Base-by-base conservation (phyloP, 73 alveolate species). In the Tetrahymena malaccensis region DNA sequence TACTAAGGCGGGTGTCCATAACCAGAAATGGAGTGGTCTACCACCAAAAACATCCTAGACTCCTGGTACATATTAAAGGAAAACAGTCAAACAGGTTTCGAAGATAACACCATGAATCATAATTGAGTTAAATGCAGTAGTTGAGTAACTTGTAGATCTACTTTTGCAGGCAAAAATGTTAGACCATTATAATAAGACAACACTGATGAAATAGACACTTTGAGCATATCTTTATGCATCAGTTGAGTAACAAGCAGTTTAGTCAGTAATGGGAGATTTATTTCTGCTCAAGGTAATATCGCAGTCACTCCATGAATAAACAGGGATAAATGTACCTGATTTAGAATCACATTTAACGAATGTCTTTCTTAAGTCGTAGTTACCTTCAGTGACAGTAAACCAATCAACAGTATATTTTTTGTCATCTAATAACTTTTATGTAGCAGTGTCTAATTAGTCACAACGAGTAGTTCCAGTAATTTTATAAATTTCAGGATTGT, bases 1-100 rank as follows among this genome's bases (percentile, higher is more conserved):
- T 17, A 98, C 97, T 95, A 98, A 85, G 44, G 99, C 97, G 10
- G 98, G 98, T 22, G 96, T 94, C 56, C 96, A 96, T 93, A 96
- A 96, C 25, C 97, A 95, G 43, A 94, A 85, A 34, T 96, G 96
- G 44, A 98, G 84, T 15, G 97, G 95, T 95, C 97, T 95, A 34
- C 95, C 97, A 89, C 97, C 97, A 55, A 95, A 95, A 44, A 93
- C 55, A 17, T 83, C 93, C 55, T 95, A 85, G 22, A 95, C 97
- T 15, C 97, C 97, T 34, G 97, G 97, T 17, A 95, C 55, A n/a
- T 95, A 95, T 25, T 85, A 94, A 21, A 95, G 93, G 97, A 50
- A 89, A 38, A 85, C 21, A 35, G 94, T 85, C 17, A 95, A 35
- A 22, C 43, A 33, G 16, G 97, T 95, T 55, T 95, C 97, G 34